These are phyloP conservation scores for Phytophthora citrophthora DNA, from an alignment of 352 stramenopile genomes.

Conservation along the genomic window DNA sequence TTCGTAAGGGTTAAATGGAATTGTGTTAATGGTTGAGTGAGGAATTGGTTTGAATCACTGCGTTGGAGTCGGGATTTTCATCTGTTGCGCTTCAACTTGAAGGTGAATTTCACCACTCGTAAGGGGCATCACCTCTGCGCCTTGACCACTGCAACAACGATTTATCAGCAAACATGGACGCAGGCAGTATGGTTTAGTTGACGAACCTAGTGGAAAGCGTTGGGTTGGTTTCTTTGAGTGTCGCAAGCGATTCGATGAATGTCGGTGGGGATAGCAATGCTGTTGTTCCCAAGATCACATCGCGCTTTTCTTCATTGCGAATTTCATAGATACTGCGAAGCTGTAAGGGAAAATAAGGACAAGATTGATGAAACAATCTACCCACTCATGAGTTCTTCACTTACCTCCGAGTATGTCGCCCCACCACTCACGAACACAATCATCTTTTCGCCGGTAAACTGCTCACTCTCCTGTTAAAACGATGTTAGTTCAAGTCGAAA, in stretches of 20 bases:
- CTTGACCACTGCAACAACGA: slow-evolving; percentile 33
- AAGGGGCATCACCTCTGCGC: slow-evolving; percentile 60
- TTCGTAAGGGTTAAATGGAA: too few species aligned
- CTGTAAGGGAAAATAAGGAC: slow-evolving; percentile 23
- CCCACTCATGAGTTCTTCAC: slow-evolving; percentile 34
- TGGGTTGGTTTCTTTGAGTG: slow-evolving; percentile 61
- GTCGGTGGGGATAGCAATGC: slow-evolving; percentile 65
- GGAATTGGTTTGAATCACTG: slow-evolving; percentile 8
- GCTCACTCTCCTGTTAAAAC: slow-evolving; percentile 53
- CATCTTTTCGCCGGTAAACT: slow-evolving; percentile 86
- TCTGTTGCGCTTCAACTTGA: slow-evolving; percentile 62
- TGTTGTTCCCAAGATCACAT: slow-evolving; percentile 77
- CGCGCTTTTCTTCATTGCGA: slow-evolving; percentile 66
- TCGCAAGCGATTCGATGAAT: slow-evolving; percentile 66
- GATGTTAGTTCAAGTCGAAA: not conserved
- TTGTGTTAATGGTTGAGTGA: not conserved
- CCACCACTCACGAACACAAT: slow-evolving; percentile 96
- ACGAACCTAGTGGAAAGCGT: slow-evolving; percentile 21
- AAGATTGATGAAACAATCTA: too few species aligned
- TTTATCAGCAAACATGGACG: not conserved
- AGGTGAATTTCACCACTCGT: slow-evolving; percentile 75
- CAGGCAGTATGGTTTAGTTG: not conserved
- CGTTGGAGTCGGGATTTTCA: slow-evolving; percentile 21
- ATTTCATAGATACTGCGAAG: slow-evolving; percentile 85
- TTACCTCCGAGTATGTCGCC: slow-evolving; percentile 91